Base-by-base conservation (phyloP, 2,329 filamentous ascomycete species). In the Blumeriella jaapii region DNA sequence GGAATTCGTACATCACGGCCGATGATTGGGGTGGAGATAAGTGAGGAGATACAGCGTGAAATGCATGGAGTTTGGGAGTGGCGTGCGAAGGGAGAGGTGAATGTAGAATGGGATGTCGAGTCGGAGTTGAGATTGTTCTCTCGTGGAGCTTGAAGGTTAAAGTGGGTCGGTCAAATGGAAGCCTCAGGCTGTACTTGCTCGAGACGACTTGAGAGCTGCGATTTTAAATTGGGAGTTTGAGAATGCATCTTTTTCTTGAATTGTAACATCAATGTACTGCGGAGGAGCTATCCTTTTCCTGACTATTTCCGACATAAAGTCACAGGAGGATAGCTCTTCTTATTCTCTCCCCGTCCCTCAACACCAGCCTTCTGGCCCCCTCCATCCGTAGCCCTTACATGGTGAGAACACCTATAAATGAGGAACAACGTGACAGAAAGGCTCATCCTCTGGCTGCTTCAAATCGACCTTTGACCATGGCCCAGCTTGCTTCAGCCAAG, bases 391-490 rank as follows among this genome's bases (percentile, higher is more conserved):
- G 24, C 9, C 15, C 26, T 20, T 26, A 54, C 40, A 53, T 55
- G 12, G 47, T 44, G 14, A 55, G 32, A 11, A 39, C 23, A 6
- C 52, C 52, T 37, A 45, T 41, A 2, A 47, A 43, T 54, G 49
- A 13, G 52, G 52, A 31, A 55, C 1, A 12, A 53, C 32, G 17
- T 46, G 31, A 43, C 50, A 53, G 15, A 23, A 29, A 11, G 40
- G 35, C 27, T 52, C 48, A 16, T 36, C 36, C 17, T 32, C 40
- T 4, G 47, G 48, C 19, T 49, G 45, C 18, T 34, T 38, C 26
- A 54, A 43, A 31, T 49, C 38, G 23, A 55, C 31, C 29, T 49
- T 48, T n/a, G 30, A 42, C 52, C 52, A 55, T 12, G 34, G 32
- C 17, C 51, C 50, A 8, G 40, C 42, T 16, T 39, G 39, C 23